Base-by-base conservation (phyloP, 495 filamentous ascomycete species). In the Lepidopterella palustris region DNA sequence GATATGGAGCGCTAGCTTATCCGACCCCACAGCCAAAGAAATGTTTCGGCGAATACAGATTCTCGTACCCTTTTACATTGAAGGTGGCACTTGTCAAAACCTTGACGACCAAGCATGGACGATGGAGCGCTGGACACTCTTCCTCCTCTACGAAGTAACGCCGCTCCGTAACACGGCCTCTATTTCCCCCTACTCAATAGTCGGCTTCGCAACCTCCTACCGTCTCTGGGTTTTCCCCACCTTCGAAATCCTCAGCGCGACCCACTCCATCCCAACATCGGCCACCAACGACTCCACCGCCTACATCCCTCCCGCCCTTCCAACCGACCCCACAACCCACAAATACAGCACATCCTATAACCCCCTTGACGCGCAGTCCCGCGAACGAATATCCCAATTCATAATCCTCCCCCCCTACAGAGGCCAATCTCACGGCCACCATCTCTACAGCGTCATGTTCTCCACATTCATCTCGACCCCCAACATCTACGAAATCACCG, bases 351-450 rank as follows among this genome's bases (percentile, higher is more conserved):
- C 59, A 20, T 0, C 20, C 45, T 55, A 39, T 55, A 59, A 45
- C 48, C 42, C 51, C n/a, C 50, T 73, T 39, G 63, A 70, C 29
- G 78, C 86, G 2, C 86, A 85, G 54, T 79, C 84, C 63, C 85
- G 93, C 11, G 79, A 86, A 40, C 81, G 93, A 21, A 93, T 99
- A 61, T 92, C 92, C 1, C 93, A 99, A 71, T 96, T 97, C 76
- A 68, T 97, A 23, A 86, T 99, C 63, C 83, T 99, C 8, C 95
- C 92, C 4, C 87, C 89, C 21, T 95, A 88, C 71, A 90, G 95
- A 70, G 75, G 79, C 55, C 81, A 84, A 50, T 88, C 88, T 20
- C 83, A 93, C 61, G 93, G 95, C 49, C 80, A 83, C 15, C 77
- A 83, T 42, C 82, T 98, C 54, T 98, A 97, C 77, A 82, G 82